Base-by-base conservation (phyloP, 192 early-diverging fungal genomes). In the Linnemannia elongata region DNA sequence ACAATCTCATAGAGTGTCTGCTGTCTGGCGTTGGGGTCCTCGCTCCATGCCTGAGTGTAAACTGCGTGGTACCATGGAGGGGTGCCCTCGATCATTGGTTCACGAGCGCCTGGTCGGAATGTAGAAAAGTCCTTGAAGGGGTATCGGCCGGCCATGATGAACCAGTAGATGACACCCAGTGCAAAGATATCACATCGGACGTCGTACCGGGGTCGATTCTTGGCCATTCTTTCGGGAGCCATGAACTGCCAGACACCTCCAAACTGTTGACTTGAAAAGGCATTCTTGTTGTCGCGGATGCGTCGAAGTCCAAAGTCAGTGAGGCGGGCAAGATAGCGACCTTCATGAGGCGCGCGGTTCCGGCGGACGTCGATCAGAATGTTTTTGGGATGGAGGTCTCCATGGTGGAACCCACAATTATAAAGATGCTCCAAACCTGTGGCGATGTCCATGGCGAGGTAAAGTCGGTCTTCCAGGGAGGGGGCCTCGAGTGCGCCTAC, bases 241-340 rank as follows among this genome's bases (percentile, higher is more conserved):
- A 87, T 87, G 38, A 87, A 87, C 68, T 81, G 79, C 75, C 69
- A 81, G n/a, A 87, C 85, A 15, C 85, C 85, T 35, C 85, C 85
- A 63, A 87, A 78, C 68, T 87, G 85, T 13, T 87, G 85, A 66
- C 85, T 87, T 24, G 85, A 87, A 60, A 78, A 81, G 27, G 52
- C 75, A 42, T 81, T 87, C 54, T 27, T 81, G 63, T 68, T 87
- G 72, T 71, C 78, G 0, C 79, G 85, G 12, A 81, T 78, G 6
- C 85, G 85, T 66, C 85, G 69, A 35, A 87, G 76, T 8, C 85
- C 85, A 81, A 87, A 87, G 38, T 87, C 85, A 0, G 85, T 87
- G 27, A 87, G 69, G 35, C 76, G 75, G 38, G 85, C 85, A 33
- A 49, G 72, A 44, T 87, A 87, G 17, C 85, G 79, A 2, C 85